phyloP scores from a whole-genome alignment of 108 stramenopile genomes.

The Pseudonitzschia multistriata region DNA sequence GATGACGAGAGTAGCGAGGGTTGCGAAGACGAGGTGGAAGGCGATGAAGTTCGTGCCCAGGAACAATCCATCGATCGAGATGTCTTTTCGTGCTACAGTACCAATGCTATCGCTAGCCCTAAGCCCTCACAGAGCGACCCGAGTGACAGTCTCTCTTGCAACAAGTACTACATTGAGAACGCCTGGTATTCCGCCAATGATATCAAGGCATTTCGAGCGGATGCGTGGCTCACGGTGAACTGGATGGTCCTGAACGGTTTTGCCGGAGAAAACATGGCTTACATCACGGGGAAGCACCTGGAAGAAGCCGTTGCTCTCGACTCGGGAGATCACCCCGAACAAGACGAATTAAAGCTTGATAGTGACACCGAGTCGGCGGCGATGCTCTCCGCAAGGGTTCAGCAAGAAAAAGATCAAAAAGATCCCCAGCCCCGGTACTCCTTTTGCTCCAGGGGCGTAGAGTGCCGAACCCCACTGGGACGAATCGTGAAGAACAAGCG shows the following conservation, averaged over 20 bases:
- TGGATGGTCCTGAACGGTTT: neutral
- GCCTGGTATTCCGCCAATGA: neutral
- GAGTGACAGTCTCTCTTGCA: neutral
- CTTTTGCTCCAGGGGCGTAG: neutral
- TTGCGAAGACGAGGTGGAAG: neutral
- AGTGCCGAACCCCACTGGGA: conserved; percentile 1
- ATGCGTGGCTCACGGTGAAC: neutral
- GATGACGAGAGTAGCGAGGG: neutral
- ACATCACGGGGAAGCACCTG: neutral
- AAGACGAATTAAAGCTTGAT: too few species aligned
- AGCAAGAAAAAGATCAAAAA: neutral
- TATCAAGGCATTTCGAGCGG: neutral
- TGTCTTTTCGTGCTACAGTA: neutral
- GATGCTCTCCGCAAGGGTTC: too few species aligned
- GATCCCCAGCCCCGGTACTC: neutral
- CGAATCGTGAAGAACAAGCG: conserved; percentile 1
- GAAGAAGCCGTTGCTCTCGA: too few species aligned
- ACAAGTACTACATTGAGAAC: neutral
- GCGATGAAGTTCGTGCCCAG: too few species aligned
- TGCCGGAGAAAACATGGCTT: neutral
- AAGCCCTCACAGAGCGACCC: neutral
- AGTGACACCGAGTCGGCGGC: too few species aligned
- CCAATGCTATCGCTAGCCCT: neutral
- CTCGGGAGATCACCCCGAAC: neutral
- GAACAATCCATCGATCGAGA: neutral